These are phyloP conservation scores for Lactifluus pinguis DNA, from an alignment of 768 basidiomycete species.

Conservation along the genomic window DNA sequence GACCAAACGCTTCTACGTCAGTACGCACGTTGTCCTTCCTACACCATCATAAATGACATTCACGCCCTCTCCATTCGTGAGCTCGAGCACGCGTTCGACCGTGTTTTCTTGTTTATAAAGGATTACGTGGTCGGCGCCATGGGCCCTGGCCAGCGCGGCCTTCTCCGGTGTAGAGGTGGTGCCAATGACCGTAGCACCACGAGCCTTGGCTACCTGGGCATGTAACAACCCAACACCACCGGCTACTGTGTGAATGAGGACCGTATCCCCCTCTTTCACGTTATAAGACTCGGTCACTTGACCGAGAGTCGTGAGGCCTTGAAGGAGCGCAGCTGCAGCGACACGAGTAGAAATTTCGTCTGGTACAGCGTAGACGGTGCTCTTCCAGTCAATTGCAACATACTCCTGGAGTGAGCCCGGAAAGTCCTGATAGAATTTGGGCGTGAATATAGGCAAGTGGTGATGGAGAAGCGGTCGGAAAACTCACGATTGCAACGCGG, in stretches of 20 bases:
- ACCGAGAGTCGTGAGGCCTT: constrained; percentile 69
- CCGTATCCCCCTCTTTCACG: constrained; percentile 68
- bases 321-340: constrained; percentile 61
- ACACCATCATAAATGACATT: constrained; percentile 91
- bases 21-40: constrained; percentile 79
- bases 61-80: constrained; percentile 74
- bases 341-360: constrained; percentile 44
- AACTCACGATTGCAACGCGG: constrained; percentile 58
- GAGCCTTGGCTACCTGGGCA: constrained; percentile 56
- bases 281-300: constrained; percentile 81
- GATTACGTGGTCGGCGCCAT: constrained; percentile 85
- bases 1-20: neutral
- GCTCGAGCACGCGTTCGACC: constrained; percentile 58
- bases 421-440: constrained; percentile 30
- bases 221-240: constrained; percentile 76
- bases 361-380: constrained; percentile 53
- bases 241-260: constrained; percentile 85
- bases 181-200: constrained; percentile 86
- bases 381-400: constrained; percentile 52
- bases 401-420: constrained; percentile 62
- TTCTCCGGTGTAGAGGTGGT: constrained; percentile 85
- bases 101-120: constrained; percentile 70
- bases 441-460: neutral
- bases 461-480: neutral
- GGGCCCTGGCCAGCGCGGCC: constrained; percentile 62